Percentiles rank a stretch among this genome's conserved stretches.
Evolutionary conservation across 1,284 basidiomycete species (phyloP).

Genomic region (Volvariella surrecta): DNA sequence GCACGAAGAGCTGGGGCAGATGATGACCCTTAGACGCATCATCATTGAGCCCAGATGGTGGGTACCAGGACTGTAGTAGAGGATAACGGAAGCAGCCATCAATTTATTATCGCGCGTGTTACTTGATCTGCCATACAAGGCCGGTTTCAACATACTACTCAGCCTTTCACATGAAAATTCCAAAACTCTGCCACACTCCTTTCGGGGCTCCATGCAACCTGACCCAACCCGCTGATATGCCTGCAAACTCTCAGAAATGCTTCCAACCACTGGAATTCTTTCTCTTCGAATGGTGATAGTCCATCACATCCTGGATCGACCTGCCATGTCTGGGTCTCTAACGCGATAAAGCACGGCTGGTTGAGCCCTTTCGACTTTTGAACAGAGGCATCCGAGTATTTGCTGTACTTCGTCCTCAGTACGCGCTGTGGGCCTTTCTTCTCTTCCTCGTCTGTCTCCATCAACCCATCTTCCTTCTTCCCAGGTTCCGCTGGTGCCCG

Average conservation of each 20-base stretch:
- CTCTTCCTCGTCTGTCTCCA: neutral
- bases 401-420: conserved; percentile 2
- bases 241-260: conserved; percentile 14
- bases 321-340: neutral
- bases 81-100: too few relatives aligned
- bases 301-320: neutral
- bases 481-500: neutral
- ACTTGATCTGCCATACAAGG: too few relatives aligned
- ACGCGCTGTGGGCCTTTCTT: neutral
- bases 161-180: too few relatives aligned
- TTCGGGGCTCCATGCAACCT: too few relatives aligned
- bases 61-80: too few relatives aligned
- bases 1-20: too few relatives aligned
- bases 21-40: too few relatives aligned
- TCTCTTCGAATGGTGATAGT: conserved; percentile 12
- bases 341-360: neutral
- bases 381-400: conserved; percentile 2
- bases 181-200: too few relatives aligned
- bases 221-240: too few relatives aligned
- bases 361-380: neutral
- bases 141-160: too few relatives aligned
- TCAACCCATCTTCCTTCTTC: neutral
- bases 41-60: too few relatives aligned
- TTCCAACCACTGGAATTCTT: conserved; percentile 16
- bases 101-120: too few relatives aligned